Conservation (phyloP, 495 filamentous ascomycete species). For the Neurospora sp. region DNA sequence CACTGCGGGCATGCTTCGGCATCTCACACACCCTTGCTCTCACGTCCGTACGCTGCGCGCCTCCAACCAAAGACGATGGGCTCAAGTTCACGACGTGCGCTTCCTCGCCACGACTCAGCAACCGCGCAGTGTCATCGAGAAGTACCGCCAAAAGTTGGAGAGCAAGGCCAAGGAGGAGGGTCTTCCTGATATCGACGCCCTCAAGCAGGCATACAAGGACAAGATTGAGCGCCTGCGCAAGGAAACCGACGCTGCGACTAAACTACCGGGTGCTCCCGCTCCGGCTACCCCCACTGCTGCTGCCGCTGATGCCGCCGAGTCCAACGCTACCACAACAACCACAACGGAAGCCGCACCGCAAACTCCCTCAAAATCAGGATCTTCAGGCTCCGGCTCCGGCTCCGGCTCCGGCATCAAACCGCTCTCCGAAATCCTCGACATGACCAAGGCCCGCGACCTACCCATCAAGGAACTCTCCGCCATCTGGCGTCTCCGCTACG, state of each 20-base stretch:
- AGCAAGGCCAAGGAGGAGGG: slow-evolving; percentile 77
- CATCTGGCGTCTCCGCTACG: slow-evolving; percentile 87
- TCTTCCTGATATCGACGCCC: slow-evolving; percentile 56
- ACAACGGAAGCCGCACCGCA: neutral
- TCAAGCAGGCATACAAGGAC: slow-evolving; percentile 74
- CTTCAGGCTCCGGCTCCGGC: slow-evolving; percentile 11
- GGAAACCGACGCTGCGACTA: slow-evolving; percentile 31
- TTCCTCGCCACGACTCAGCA: slow-evolving; percentile 57
- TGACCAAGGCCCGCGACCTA: slow-evolving; percentile 61
- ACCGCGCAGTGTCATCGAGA: slow-evolving; percentile 59
- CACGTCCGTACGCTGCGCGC: slow-evolving; percentile 15
- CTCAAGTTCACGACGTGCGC: slow-evolving; percentile 83
- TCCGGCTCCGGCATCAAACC: slow-evolving; percentile 50
- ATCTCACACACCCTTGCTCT: slow-evolving; percentile 17
- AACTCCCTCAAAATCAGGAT: slow-evolving; percentile 8
- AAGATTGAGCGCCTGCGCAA: slow-evolving; percentile 60
- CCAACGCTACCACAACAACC: neutral
- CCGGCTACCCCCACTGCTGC: slow-evolving; percentile 32
- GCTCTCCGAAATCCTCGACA: slow-evolving; percentile 72
- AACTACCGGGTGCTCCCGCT: slow-evolving; percentile 21
- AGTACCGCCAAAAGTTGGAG: slow-evolving; percentile 78
- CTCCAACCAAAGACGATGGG: slow-evolving; percentile 66
- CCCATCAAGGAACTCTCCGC: slow-evolving; percentile 74
- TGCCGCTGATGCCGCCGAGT: neutral
- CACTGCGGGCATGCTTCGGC: slow-evolving; percentile 20